Evolutionary conservation across 1,284 basidiomycete species (phyloP), one percentile per base, ranked within the genome.

Genomic region (Psilocybe mexicana): DNA sequence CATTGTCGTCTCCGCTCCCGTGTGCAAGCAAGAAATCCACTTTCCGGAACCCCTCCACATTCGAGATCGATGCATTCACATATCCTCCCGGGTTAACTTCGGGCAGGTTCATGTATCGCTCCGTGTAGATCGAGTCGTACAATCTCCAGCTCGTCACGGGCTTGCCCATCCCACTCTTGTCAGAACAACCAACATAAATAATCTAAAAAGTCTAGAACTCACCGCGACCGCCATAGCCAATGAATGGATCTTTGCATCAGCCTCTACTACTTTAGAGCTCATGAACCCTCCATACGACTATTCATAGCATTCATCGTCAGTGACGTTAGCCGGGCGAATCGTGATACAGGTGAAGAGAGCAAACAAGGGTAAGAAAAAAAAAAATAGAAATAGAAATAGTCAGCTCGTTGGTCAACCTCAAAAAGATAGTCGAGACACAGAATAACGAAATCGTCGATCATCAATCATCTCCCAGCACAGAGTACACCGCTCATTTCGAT

Each of bases 21-120:
- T 98, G 96, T 8, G 93, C 93, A 54, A 98, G 84, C 49, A 95
- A 73, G 70, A 85, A 97, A 63, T 95, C 84, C 23, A 88, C 80
- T 61, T 89, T 79, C 60, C 82, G 75, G 79, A 98, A 98, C 4
- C 87, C 92, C 7, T 87, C 86, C 50, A 94, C 91, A 68, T 94
- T 88, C 61, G 88, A 87, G 48, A 99, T 88, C 0, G 92, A 91
- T 11, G 91, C 87, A 45, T 88, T 89, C 62, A 87, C 73, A 77
- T 99, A 99, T 3, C 96, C 96, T 0, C 76, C 82, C 0, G 81
- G 79, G 72, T 99, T 98, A 12, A 82, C 75, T 11, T 77, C 69
- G 0, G 94, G 94, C 26, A 90, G 81, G 65, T 89, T 88, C 94
- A 98, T 95, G 79, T 98, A 98, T n/a, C 96, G 87, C 69, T 98